A percentile compares a stretch with the other conserved stretches of the same genome.
Conservation (phyloP, 2,329 filamentous ascomycete species). For the Fusarium lateritium region DNA sequence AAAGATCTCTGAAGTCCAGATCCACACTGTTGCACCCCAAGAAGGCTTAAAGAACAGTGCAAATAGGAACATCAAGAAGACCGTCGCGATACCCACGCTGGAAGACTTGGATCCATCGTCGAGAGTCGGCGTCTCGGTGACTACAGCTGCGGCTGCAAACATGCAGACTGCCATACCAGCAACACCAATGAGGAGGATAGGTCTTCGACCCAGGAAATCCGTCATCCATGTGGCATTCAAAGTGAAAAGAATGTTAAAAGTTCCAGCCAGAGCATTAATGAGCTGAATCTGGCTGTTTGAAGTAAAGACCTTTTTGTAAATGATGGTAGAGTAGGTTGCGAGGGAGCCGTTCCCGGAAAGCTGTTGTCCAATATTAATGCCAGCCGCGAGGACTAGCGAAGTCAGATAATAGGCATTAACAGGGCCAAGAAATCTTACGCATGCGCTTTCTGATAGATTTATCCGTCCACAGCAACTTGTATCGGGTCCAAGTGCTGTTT, state of each 20-base stretch:
- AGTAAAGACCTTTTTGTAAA: constrained; percentile 78
- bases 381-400: constrained; percentile 72
- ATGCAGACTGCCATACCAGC: constrained; percentile 78
- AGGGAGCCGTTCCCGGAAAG: constrained; percentile 79
- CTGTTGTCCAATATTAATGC: constrained; percentile 79
- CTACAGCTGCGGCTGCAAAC: constrained; percentile 67
- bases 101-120: constrained; percentile 67
- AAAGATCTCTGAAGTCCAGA: constrained; percentile 69
- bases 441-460: constrained; percentile 15
- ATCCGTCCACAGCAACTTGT: constrained; percentile 14
- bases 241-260: constrained; percentile 79
- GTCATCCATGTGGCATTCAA: constrained; percentile 81
- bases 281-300: constrained; percentile 72
- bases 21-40: constrained; percentile 79
- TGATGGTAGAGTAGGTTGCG: constrained; percentile 78
- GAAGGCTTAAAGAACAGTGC: constrained; percentile 77
- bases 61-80: constrained; percentile 76
- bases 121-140: constrained; percentile 62
- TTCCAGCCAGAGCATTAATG: constrained; percentile 81
- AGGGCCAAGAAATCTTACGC: not conserved
- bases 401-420: constrained; percentile 57
- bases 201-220: constrained; percentile 77
- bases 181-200: constrained; percentile 76
- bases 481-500: constrained; percentile 7
- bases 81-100: constrained; percentile 73